Percentiles rank a stretch among this genome's conserved stretches.
Evolutionary conservation across 2,329 filamentous ascomycete species (phyloP).

Genomic region (Penicillium sp.): DNA sequence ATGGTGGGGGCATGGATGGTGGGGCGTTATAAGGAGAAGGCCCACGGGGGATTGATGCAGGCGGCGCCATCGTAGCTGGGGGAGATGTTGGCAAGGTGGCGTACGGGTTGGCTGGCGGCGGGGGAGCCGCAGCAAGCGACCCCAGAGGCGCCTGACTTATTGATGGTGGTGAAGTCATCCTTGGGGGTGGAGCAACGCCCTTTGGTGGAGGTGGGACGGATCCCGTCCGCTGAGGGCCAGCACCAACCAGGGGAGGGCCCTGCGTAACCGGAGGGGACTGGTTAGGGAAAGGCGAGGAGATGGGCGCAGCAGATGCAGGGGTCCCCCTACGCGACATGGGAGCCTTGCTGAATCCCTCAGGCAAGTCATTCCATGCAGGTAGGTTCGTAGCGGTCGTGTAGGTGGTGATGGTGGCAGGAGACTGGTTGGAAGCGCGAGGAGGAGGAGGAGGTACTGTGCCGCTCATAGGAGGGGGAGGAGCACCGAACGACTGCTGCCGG

Average conservation of each 20-base stretch:
- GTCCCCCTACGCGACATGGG: constrained; percentile 75
- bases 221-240: constrained; percentile 64
- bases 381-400: constrained; percentile 68
- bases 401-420: constrained; percentile 69
- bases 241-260: constrained; percentile 62
- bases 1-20: constrained; percentile 69
- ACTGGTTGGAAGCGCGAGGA: constrained; percentile 70
- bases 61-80: constrained; percentile 47
- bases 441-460: constrained; percentile 62
- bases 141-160: constrained; percentile 58
- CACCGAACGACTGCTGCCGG: constrained; percentile 52
- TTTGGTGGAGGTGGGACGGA: constrained; percentile 86
- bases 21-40: constrained; percentile 87
- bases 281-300: constrained; percentile 76
- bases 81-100: constrained; percentile 48
- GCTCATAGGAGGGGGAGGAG: constrained; percentile 52
- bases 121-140: constrained; percentile 68
- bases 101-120: constrained; percentile 49
- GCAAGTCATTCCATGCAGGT: constrained; percentile 93
- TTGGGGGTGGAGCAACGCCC: constrained; percentile 67
- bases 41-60: constrained; percentile 67
- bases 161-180: constrained; percentile 73
- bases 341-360: constrained; percentile 75
- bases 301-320: constrained; percentile 66
- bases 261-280: constrained; percentile 56